Evolutionary conservation across 306 rosid species (phyloP).

Genomic region (Medicago arabica): DNA sequence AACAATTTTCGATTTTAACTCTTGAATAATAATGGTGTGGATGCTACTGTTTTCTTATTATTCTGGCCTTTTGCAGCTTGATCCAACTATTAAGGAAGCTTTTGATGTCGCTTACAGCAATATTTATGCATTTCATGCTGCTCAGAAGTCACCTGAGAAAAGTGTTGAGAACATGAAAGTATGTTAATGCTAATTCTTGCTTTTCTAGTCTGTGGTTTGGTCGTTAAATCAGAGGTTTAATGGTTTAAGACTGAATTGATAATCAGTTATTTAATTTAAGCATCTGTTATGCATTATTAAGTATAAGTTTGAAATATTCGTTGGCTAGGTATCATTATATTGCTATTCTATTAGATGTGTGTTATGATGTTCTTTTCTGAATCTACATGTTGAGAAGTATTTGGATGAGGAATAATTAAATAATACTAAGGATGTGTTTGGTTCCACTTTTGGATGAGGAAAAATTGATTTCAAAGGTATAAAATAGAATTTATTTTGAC

Average conservation of each 20-base stretch:
- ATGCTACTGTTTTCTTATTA: constrained; percentile 2
- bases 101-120: constrained; percentile 90
- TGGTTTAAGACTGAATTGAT: constrained; percentile 17
- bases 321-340: constrained; percentile 5
- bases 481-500: too few species aligned
- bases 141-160: constrained; percentile 79
- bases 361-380: background rate
- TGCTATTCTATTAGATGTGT: constrained; percentile 16
- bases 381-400: constrained; percentile 15
- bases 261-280: background rate
- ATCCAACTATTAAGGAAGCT: constrained; percentile 72
- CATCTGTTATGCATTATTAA: constrained; percentile 6
- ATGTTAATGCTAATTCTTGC: constrained; percentile 44
- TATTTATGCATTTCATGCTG: constrained; percentile 90
- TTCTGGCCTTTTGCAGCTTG: constrained; percentile 65
- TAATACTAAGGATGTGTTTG: background rate
- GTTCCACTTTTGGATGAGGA: too few species aligned
- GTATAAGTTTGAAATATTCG: constrained; percentile 9
- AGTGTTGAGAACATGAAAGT: constrained; percentile 93
- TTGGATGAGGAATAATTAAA: constrained; percentile 20
- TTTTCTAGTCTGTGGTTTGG: constrained; percentile 8
- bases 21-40: constrained; percentile 5
- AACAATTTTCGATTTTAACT: background rate
- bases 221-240: background rate
- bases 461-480: too few species aligned